These are phyloP conservation scores for Saturnispora saitoi DNA, from an alignment of 805 yeast genomes.

Conservation along the genomic window DNA sequence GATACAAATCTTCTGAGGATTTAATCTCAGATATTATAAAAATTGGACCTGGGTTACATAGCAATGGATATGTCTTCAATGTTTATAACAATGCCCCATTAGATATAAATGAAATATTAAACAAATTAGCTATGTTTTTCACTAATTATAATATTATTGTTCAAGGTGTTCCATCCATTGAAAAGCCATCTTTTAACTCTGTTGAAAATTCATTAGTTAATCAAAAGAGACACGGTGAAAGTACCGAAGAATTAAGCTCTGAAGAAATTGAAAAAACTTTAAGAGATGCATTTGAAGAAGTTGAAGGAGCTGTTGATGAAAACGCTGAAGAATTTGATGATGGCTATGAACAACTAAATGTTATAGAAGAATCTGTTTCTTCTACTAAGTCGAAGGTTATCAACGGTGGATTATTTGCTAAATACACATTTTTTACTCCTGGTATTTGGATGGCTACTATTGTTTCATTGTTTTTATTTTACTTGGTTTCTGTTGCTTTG, in stretches of 20 bases:
- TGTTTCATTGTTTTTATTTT: slow-evolving; percentile 52
- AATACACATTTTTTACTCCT: slow-evolving; percentile 65
- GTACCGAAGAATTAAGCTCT: slow-evolving; percentile 18
- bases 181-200: slow-evolving; percentile 10
- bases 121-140: slow-evolving; percentile 12
- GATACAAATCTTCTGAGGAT: not conserved
- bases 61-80: slow-evolving; percentile 3
- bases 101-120: slow-evolving; percentile 11
- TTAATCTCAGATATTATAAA: slow-evolving; percentile 2
- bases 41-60: not conserved
- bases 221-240: slow-evolving; percentile 15
- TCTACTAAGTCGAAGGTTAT: slow-evolving; percentile 8
- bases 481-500: slow-evolving; percentile 52
- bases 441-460: slow-evolving; percentile 73
- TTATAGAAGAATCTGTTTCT: not conserved
- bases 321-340: not conserved
- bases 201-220: not conserved
- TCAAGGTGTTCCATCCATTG: slow-evolving; percentile 28
- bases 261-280: slow-evolving; percentile 24
- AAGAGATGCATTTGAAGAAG: slow-evolving; percentile 25
- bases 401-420: slow-evolving; percentile 44
- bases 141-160: slow-evolving; percentile 18
- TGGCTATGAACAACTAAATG: not conserved
- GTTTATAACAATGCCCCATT: slow-evolving; percentile 7
- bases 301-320: slow-evolving; percentile 19